Evolutionary conservation across 1,139 yeast species (phyloP).

Genomic region (Hanseniaspora gamundiae): DNA sequence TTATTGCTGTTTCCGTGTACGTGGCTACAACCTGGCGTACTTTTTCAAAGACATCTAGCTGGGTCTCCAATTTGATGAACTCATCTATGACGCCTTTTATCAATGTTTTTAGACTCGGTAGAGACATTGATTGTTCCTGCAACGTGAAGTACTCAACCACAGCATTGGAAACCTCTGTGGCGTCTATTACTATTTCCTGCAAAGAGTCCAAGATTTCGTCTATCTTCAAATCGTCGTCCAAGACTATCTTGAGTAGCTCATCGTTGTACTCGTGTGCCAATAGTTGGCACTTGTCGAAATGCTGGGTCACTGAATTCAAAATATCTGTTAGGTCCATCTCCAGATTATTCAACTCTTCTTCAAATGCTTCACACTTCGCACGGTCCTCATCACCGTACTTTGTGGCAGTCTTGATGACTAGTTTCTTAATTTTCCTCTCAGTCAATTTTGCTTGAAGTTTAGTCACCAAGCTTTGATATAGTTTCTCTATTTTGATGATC

Average conservation of each 20-base stretch:
- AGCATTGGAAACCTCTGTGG: slow-evolving; percentile 22
- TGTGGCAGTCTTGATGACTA: slow-evolving; percentile 14
- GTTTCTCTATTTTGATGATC: slow-evolving; percentile 18
- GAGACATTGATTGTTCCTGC: slow-evolving; percentile 12
- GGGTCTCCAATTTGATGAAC: slow-evolving; percentile 18
- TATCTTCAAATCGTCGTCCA: slow-evolving; percentile 28
- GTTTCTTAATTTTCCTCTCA: slow-evolving; percentile 13
- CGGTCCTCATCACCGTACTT: slow-evolving; percentile 11
- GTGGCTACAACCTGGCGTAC: slow-evolving; percentile 16
- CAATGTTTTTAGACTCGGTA: slow-evolving; percentile 12
- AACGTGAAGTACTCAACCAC: slow-evolving; percentile 14
- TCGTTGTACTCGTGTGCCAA: slow-evolving; percentile 21
- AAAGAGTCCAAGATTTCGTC: slow-evolving; percentile 27
- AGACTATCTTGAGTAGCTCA: slow-evolving; percentile 30
- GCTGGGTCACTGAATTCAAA: slow-evolving; percentile 62
- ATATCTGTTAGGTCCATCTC: slow-evolving; percentile 64
- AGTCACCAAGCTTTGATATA: slow-evolving; percentile 18
- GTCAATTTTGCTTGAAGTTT: slow-evolving; percentile 16
- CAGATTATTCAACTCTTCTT: slow-evolving; percentile 34
- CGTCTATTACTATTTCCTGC: slow-evolving; percentile 22
- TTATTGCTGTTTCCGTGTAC: slow-evolving; percentile 17
- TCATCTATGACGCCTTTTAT: slow-evolving; percentile 18
- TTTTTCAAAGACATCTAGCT: slow-evolving; percentile 16
- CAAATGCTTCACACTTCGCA: slow-evolving; percentile 7
- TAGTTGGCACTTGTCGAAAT: slow-evolving; percentile 60